Percentiles rank a stretch among this genome's conserved stretches.
Conservation (phyloP, 345 rosid genomes). For the Combretum micranthum region DNA sequence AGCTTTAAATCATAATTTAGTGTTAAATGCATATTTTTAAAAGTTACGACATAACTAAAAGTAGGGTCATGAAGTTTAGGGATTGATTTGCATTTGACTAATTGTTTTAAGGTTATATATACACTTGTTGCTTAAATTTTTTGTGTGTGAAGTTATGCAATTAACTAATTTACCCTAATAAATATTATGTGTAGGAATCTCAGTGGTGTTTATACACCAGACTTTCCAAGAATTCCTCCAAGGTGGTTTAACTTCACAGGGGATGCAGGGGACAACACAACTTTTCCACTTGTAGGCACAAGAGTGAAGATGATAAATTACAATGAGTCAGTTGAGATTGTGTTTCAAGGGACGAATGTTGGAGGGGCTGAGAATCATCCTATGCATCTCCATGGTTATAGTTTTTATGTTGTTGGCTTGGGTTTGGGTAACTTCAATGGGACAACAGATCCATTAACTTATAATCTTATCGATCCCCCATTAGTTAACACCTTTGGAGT, state of each 20-base stretch:
- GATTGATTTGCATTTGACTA: no score
- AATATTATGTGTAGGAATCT: conserved; percentile 1
- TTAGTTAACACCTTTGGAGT: no score
- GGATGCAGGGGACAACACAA: conserved; percentile 3
- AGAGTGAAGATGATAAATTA: conserved; percentile 20
- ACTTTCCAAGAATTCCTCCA: conserved; percentile 19
- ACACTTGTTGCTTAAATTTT: no score
- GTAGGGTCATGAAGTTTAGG: no score
- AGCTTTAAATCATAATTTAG: no score
- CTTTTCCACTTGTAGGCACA: conserved; percentile 1
- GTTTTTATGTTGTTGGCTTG: conserved; percentile 21
- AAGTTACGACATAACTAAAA: no score
- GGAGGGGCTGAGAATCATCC: conserved; percentile 22
- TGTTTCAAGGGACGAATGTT: conserved; percentile 19
- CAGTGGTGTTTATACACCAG: conserved; percentile 5
- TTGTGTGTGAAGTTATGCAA: no score
- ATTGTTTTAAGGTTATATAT: no score
- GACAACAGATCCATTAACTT: conserved; percentile 9
- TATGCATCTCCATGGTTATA: conserved; percentile 31
- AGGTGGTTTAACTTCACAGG: conserved; percentile 12
- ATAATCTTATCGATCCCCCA: no score
- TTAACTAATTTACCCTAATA: no score
- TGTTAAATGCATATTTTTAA: no score
- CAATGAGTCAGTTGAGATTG: conserved; percentile 18
- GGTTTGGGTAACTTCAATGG: conserved; percentile 25